Percentiles rank a stretch among this genome's conserved stretches.
Evolutionary conservation across 148 eudicot genomes (phyloP).

Genomic region (Vaccinium corymbosum): DNA sequence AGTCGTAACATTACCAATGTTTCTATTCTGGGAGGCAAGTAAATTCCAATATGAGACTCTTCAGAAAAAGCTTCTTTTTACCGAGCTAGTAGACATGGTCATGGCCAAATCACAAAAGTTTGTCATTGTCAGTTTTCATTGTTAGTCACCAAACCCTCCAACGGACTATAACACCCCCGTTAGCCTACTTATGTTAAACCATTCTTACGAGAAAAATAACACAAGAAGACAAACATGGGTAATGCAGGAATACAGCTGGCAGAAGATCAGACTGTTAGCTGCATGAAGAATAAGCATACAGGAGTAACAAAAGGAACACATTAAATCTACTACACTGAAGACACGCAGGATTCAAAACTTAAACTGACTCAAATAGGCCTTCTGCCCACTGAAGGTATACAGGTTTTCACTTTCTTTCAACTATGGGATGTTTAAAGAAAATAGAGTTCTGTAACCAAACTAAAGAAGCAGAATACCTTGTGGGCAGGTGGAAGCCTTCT

Average conservation of each 20-base stretch:
- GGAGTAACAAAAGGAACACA: background rate
- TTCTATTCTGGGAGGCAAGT: background rate
- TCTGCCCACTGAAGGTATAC: background rate
- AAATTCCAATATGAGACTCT: background rate
- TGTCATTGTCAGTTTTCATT: background rate
- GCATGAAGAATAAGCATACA: background rate
- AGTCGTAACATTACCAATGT: background rate
- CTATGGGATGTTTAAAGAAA: background rate
- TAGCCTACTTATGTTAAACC: background rate
- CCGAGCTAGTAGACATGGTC: background rate
- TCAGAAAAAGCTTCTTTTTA: background rate
- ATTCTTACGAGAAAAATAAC: background rate
- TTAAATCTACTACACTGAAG: background rate
- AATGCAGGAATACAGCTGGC: background rate
- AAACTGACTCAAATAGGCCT: background rate
- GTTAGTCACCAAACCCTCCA: background rate
- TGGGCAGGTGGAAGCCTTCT: conserved; percentile 73
- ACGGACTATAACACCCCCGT: background rate
- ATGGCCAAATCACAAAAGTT: background rate
- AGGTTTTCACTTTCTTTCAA: background rate
- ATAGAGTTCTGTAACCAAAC: background rate
- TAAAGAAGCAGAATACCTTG: conserved; percentile 50
- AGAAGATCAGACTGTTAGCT: background rate
- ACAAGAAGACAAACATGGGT: background rate
- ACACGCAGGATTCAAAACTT: background rate